Base-by-base conservation (phyloP, 2,329 filamentous ascomycete species). In the Coniochaeta pulveracea region DNA sequence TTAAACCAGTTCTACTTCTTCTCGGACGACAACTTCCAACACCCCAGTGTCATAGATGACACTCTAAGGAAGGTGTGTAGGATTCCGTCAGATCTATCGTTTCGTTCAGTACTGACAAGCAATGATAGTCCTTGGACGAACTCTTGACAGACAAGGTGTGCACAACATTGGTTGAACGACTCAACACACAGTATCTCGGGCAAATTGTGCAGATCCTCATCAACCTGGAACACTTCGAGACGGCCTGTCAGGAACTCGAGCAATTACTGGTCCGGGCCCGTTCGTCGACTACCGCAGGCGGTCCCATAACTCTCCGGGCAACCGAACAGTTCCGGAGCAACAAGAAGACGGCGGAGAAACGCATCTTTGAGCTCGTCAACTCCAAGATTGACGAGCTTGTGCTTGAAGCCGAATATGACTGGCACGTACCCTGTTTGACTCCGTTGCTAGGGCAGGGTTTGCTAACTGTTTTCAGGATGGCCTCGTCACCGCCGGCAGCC, bases 171-270 rank as follows among this genome's bases (percentile, higher is more conserved):
- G 80, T 96, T 10, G 85, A 95, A 47, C 76, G 85, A 33, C 69
- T 98, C 6, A 81, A 76, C 46, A 93, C 86, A 3, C 89, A 96
- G 52, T 96, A 98, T 51, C 71, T 95, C 2, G 91, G 91, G 3
- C 91, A 98, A 54, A 96, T 98, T 43, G 91, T 98, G 16, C 91
- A 98, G 53, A 98, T 98, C 45, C 67, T 98, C 34, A 98, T 94
- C 49, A 98, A 98, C 50, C 63, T 98, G 12, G 89, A 96, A 53
- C 86, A 98, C 56, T 96, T 98, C 53, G 89, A 96, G 58, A 84
- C 75, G 30, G 91, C 91, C 5, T 96, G 91, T 51, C 74, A 78
- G 46, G 86, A 96, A 49, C 68, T 98, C 1, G 88, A 98, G 60
- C 72, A 81, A 37, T 68, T 95, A 3, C 69, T 98, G 23, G 85